Evolutionary conservation across 2,329 filamentous ascomycete genomes (phyloP).

Genomic region (Colletotrichum tropicale): DNA sequence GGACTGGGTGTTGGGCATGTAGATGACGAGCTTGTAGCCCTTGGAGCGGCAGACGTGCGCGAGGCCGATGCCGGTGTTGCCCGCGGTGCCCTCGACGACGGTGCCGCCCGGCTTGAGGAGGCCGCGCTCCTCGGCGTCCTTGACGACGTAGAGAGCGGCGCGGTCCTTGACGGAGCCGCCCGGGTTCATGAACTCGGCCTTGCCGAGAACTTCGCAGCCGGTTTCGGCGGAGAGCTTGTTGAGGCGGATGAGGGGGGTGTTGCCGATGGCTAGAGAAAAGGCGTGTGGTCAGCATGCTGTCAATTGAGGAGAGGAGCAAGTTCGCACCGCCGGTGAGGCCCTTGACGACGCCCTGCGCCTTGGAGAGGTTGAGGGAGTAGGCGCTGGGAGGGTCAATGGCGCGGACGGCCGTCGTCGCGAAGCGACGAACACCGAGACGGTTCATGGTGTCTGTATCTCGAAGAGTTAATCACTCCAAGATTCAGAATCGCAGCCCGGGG

Average conservation of each 20-base stretch:
- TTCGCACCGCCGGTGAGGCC: conserved; percentile 81
- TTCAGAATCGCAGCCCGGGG: background rate
- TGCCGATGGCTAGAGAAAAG: conserved; percentile 78
- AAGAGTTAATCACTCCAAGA: background rate
- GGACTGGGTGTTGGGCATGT: conserved; percentile 99
- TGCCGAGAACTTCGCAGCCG: conserved; percentile 92
- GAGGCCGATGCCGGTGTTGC: conserved; percentile 97
- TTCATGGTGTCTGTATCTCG: conserved; percentile 60
- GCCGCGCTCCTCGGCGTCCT: conserved; percentile 89
- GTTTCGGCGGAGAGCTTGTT: conserved; percentile 89
- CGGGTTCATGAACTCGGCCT: conserved; percentile 98
- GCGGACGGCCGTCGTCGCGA: conserved; percentile 65
- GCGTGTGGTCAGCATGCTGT: background rate
- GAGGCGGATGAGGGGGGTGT: conserved; percentile 91
- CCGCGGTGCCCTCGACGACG: conserved; percentile 95
- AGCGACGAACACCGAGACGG: conserved; percentile 69
- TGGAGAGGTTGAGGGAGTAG: conserved; percentile 75
- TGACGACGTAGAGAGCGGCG: conserved; percentile 91
- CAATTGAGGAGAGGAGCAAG: background rate
- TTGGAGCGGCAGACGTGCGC: conserved; percentile 93
- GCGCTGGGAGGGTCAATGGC: conserved; percentile 50
- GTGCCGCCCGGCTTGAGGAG: conserved; percentile 85
- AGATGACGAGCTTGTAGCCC: conserved; percentile 95
- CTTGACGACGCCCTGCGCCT: conserved; percentile 78
- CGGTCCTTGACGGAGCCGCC: conserved; percentile 96